phyloP scores from a whole-genome alignment of 2,329 filamentous ascomycete species.

The Fusarium sp. region DNA sequence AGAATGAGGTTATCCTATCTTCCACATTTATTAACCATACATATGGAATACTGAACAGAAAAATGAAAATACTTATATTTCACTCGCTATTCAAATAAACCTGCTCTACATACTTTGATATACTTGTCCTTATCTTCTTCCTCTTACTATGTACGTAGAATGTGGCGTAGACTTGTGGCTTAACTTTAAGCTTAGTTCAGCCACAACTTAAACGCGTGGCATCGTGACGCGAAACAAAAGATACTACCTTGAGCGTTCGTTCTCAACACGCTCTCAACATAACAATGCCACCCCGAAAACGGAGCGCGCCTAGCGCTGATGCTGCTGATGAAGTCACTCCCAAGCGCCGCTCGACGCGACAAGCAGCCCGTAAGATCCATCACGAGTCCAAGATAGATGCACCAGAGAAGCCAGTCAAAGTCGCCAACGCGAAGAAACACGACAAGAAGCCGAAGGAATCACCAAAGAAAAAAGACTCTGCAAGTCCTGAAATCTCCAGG shows the following conservation, averaged over 20 bases:
- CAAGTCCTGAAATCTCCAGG: not conserved
- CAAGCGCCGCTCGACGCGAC: conserved; percentile 34
- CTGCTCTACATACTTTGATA: too few relatives aligned
- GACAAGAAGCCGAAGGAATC: not conserved
- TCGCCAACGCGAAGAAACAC: conserved; percentile 3
- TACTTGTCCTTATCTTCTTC: too few relatives aligned
- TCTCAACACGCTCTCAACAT: not conserved
- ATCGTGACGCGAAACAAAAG: not conserved
- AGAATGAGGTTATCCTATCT: too few relatives aligned
- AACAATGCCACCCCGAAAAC: conserved; percentile 35
- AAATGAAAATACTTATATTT: too few relatives aligned
- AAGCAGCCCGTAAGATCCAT: conserved; percentile 8
- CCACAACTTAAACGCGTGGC: not conserved
- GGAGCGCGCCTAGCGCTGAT: not conserved
- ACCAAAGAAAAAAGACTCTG: not conserved
- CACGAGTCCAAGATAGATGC: not conserved
- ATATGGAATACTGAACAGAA: too few relatives aligned
- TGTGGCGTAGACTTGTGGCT: conserved; percentile 4
- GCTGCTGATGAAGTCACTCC: not conserved
- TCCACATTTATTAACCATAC: too few relatives aligned
- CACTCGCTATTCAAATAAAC: too few relatives aligned
- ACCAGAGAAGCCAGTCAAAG: conserved; percentile 9
- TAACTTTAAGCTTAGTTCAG: fast-evolving
- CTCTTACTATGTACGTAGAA: too few relatives aligned
- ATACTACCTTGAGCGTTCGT: too few relatives aligned